These are phyloP conservation scores for Pinus taeda DNA, from an alignment of 75 land plant species.

Conservation along the genomic window DNA sequence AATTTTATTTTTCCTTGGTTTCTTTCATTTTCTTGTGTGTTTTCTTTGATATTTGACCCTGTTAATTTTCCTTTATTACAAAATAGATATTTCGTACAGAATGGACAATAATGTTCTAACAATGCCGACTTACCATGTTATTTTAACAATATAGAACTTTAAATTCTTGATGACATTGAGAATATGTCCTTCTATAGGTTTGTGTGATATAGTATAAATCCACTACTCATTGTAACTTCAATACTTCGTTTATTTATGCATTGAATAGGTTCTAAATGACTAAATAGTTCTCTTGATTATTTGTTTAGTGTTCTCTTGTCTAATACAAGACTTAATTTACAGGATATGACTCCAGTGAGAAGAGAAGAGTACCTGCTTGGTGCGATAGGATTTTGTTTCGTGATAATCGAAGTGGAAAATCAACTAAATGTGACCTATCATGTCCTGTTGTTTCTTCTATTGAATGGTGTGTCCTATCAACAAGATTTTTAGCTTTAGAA, in stretches of 20 bases:
- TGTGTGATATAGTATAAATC: background rate
- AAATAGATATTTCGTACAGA: too few species aligned
- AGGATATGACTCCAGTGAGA: slow-evolving; percentile 97
- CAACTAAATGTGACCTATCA: slow-evolving; percentile 45
- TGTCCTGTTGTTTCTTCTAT: slow-evolving; percentile 74
- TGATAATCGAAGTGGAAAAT: slow-evolving; percentile 63
- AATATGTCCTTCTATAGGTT: background rate
- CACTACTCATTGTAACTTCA: background rate
- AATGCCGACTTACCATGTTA: too few species aligned
- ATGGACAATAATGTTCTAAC: too few species aligned
- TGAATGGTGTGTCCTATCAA: slow-evolving; percentile 42
- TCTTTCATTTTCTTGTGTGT: too few species aligned
- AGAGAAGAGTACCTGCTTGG: slow-evolving; percentile 94
- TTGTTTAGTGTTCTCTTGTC: background rate
- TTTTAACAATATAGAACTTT: too few species aligned
- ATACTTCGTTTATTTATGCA: background rate
- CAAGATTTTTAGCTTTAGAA: background rate
- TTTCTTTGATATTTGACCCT: too few species aligned
- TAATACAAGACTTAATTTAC: slow-evolving; percentile 12
- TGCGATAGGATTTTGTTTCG: slow-evolving; percentile 94
- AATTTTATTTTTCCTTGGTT: too few species aligned
- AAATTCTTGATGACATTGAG: too few species aligned
- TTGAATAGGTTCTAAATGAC: background rate
- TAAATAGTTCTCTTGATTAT: background rate
- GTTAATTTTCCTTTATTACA: too few species aligned